Percentiles rank a stretch among this genome's conserved stretches.
These are phyloP conservation scores for Nitzschia putrida DNA, from an alignment of 108 stramenopile species.

Conservation along the genomic window DNA sequence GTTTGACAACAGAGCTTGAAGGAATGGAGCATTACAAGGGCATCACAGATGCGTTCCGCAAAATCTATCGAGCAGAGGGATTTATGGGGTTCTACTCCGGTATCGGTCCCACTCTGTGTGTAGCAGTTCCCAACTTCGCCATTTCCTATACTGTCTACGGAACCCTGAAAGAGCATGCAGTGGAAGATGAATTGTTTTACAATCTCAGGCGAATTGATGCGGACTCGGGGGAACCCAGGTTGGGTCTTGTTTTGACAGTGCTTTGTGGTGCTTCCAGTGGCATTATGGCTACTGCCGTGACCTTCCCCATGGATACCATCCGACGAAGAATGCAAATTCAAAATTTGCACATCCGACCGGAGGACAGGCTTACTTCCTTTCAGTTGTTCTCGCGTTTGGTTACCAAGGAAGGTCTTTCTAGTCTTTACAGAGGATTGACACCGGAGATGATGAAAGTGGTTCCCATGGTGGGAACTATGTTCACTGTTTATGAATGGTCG, in stretches of 20 bases:
- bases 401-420: slow-evolving; percentile 68
- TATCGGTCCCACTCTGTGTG: slow-evolving; percentile 83
- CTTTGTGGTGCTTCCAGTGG: slow-evolving; percentile 84
- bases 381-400: slow-evolving; percentile 64
- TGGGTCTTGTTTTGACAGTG: slow-evolving; percentile 74
- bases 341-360: slow-evolving; percentile 68
- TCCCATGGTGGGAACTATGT: slow-evolving; percentile 95
- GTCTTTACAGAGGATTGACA: slow-evolving; percentile 89
- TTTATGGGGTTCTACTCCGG: slow-evolving; percentile 84
- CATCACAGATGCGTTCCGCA: slow-evolving; percentile 81
- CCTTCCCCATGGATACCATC: slow-evolving; percentile 91
- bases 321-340: slow-evolving; percentile 92
- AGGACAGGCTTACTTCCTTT: slow-evolving; percentile 54
- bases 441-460: slow-evolving; percentile 92
- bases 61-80: slow-evolving; percentile 84
- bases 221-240: slow-evolving; percentile 72
- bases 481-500: slow-evolving; percentile 84
- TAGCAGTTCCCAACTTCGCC: slow-evolving; percentile 92
- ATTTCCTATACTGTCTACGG: slow-evolving; percentile 91
- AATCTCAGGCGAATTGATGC: slow-evolving; percentile 83
- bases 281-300: slow-evolving; percentile 70
- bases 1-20: slow-evolving; percentile 88
- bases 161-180: slow-evolving; percentile 78
- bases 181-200: slow-evolving; percentile 88
- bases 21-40: slow-evolving; percentile 81